These are phyloP conservation scores for Lizonia empirigonia DNA, from an alignment of 2,329 filamentous ascomycete genomes.

Conservation along the genomic window DNA sequence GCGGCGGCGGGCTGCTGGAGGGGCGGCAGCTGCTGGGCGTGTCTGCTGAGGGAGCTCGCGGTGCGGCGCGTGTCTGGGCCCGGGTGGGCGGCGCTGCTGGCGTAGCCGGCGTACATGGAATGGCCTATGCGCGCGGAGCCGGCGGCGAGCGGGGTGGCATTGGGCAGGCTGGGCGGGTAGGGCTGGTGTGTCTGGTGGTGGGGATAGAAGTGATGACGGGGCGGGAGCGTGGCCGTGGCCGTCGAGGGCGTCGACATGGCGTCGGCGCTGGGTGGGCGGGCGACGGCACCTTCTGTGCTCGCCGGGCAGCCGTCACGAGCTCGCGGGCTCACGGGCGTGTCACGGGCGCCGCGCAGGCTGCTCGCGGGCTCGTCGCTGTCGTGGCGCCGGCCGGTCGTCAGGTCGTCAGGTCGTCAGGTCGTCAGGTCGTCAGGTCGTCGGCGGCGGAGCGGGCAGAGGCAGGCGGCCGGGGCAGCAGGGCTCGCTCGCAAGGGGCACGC, in stretches of 20 bases:
- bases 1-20: constrained; percentile 27
- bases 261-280: constrained; percentile 19
- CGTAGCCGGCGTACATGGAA: constrained; percentile 49
- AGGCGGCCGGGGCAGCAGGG: constrained; percentile 23
- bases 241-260: constrained; percentile 54
- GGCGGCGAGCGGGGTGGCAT: constrained; percentile 42
- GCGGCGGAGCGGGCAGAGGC: constrained; percentile 19
- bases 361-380: no score
- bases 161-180: constrained; percentile 34
- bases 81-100: constrained; percentile 40
- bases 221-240: constrained; percentile 50
- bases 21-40: constrained; percentile 42
- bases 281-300: constrained; percentile 32
- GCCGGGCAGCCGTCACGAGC: no score
- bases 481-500: constrained; percentile 18
- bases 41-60: constrained; percentile 33
- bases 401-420: constrained; percentile 24
- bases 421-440: constrained; percentile 32
- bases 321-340: no score
- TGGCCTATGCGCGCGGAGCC: constrained; percentile 42
- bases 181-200: constrained; percentile 45
- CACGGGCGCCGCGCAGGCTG: no score
- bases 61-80: constrained; percentile 45
- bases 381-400: constrained; percentile 25
- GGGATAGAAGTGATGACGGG: constrained; percentile 49